Base-by-base conservation (phyloP, 2,329 filamentous ascomycete genomes). In the Trichothecium sympodiale region DNA sequence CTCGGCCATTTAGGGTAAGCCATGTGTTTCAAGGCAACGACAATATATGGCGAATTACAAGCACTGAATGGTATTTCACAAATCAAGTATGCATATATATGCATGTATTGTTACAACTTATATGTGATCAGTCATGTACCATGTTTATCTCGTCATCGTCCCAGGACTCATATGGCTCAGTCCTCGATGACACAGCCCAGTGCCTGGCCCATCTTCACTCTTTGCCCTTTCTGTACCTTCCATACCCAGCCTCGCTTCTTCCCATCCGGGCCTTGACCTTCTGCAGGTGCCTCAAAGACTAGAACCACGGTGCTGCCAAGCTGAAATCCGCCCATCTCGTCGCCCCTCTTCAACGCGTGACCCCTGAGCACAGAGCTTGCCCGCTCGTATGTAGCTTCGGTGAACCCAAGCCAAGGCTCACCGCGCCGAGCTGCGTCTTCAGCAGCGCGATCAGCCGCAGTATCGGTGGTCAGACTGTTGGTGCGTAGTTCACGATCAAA, bases 321-420 rank as follows among this genome's bases (percentile, higher is more conserved):
- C 64, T 93, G 86, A 62, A 98, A 98, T 0, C 91, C 93, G 37
- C 91, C 91, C 87, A 98, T 96, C 60, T 98, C 91, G 54, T 96
- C 89, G 26, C 91, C 91, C 31, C 83, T 72, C 43, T 80, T 75
- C 37, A 98, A 64, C 2, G 89, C 82, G 54, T 96, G 79, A 3
- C 93, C 91, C 15, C 77, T 76, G 0, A 98, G 68, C 3, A 94
- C 73, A 3, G 69, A 61, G 50, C 83, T 93, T 2, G 89, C 85
- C 13, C 69, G 70, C 31, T 74, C 74, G 53, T 98, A 98, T 3
- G 83, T 88, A 7, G 91, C 93, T 61, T 98, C 91, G 1, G 84
- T 78, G 53, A 88, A 98, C 1, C 91, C 91, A n/a, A 77, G 74
- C 54, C 94, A 94, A 2, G 77, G 71, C 59, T 95, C 84, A 4